Evolutionary conservation across 345 rosid genomes (phyloP), one percentile per base, ranked within the genome.

Genomic region (Eucalyptus decipiens): DNA sequence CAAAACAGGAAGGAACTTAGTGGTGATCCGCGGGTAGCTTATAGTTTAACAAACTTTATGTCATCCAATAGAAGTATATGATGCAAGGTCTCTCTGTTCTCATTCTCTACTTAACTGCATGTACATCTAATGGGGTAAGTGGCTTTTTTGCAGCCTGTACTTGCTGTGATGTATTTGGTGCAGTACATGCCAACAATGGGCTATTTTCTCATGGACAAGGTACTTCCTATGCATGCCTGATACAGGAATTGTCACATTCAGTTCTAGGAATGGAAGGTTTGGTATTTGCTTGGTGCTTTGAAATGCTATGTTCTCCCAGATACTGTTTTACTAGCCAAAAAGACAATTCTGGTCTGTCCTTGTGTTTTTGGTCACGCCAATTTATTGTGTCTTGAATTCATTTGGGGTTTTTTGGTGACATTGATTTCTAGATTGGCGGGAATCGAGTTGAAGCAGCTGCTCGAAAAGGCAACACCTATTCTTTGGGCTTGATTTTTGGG

Each of bases 171-270:
- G 98, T 97, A 97, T 92, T 91, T 97, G 87, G 97, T 97, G 91
- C 99, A 97, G 88, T 96, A 96, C 94, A 93, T 97, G 95, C 99
- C 98, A 51, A 93, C 92, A n/a, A 87, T 97, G 76, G 99, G 99
- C 91, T 95, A 93, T 90, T 97, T 98, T 98, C 95, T 97, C 85
- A 97, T 97, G 98, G 99, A 97, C 94, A 96, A 95, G 98, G 98
- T 97, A 95, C 56, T 54, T 80, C 89, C 52, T 51, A 87, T 58
- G 54, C 45, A 86, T 45, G 26, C 43, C 87, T 50, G 87, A 18
- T 86, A 47, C 60, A 50, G 5, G 60, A 86, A 52, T n/a, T 24
- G 60, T 18, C 34, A 47, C 60, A 18, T 52, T 86, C 58, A 86
- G 52, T 47, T 10, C 51, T 49, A n/a, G 14, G 21, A 30, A n/a